Conservation (phyloP, 2,329 filamentous ascomycete species). For the Blastomyces silverae region DNA sequence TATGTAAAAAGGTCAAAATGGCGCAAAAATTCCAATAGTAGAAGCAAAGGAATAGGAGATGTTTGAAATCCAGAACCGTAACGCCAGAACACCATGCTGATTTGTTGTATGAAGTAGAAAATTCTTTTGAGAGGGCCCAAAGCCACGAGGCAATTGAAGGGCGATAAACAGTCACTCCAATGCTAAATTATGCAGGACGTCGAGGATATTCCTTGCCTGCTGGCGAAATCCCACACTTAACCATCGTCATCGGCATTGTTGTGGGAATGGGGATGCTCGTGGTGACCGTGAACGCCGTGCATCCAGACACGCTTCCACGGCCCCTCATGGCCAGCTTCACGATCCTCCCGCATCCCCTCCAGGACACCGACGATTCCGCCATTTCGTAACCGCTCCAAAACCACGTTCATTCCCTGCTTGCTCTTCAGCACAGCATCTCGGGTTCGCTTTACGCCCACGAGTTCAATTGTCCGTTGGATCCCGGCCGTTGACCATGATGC, state of each 20-base stretch:
- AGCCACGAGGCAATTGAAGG: not conserved
- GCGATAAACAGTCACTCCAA: not conserved
- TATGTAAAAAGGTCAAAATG: not conserved
- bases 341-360: constrained; percentile 61
- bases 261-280: constrained; percentile 12
- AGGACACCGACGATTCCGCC: constrained; percentile 63
- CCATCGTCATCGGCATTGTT: constrained; percentile 14
- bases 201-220: not conserved
- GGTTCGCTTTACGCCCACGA: constrained; percentile 55
- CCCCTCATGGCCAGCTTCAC: constrained; percentile 39
- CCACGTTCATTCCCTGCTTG: constrained; percentile 60
- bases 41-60: constrained; percentile 9
- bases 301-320: constrained; percentile 41
- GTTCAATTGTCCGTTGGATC: constrained; percentile 57
- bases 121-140: not conserved
- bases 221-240: not conserved
- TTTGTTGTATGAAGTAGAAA: constrained; percentile 4
- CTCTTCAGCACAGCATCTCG: constrained; percentile 56
- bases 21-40: not conserved
- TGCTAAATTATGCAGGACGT: not conserved
- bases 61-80: constrained; percentile 3
- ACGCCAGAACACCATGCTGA: constrained; percentile 15
- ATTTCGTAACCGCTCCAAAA: constrained; percentile 55
- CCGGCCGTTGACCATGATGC: constrained; percentile 53
- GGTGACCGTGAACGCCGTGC: constrained; percentile 27